Conservation (phyloP, 306 rosid genomes). For the Cicer judaicum region DNA sequence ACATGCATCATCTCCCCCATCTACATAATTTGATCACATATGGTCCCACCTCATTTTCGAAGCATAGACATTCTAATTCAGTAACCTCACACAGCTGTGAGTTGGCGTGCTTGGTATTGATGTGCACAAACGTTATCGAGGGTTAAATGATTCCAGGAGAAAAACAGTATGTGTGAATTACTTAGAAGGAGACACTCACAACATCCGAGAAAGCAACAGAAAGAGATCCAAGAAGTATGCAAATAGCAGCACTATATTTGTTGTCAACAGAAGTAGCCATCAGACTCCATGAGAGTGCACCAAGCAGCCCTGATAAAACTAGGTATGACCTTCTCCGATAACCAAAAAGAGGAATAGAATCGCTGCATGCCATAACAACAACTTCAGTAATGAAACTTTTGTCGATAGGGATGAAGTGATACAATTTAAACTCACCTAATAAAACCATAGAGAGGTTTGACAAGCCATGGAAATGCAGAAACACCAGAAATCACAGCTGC, state of each 20-base stretch:
- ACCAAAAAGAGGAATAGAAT: conserved; percentile 96
- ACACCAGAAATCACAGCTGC: conserved; percentile 92
- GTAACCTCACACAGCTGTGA: conserved; percentile 13
- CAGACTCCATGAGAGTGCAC: conserved; percentile 93
- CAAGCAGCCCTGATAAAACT: conserved; percentile 93
- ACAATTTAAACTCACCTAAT: conserved; percentile 65
- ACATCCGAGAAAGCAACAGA: conserved; percentile 99
- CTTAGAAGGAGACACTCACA: conserved; percentile 62
- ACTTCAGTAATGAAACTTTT: conserved; percentile 15
- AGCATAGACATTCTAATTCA: conserved; percentile 9
- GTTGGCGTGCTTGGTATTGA: conserved; percentile 10
- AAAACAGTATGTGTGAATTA: conserved; percentile 19
- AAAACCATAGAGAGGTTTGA: conserved; percentile 93
- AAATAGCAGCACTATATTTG: conserved; percentile 84
- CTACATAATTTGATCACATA: conserved; percentile 7
- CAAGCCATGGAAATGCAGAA: conserved; percentile 89
- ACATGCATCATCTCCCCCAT: neutral
- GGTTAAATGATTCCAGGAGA: conserved; percentile 1
- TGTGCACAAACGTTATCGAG: conserved; percentile 13
- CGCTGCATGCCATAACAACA: conserved; percentile 62
- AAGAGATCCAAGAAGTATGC: conserved; percentile 93
- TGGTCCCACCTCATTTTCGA: neutral
- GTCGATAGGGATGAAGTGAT: neutral
- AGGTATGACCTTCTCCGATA: conserved; percentile 96
- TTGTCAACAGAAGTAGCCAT: conserved; percentile 84